Evolutionary conservation across 2,329 filamentous ascomycete genomes (phyloP).

Genomic region (Pestalotiopsis sp.): DNA sequence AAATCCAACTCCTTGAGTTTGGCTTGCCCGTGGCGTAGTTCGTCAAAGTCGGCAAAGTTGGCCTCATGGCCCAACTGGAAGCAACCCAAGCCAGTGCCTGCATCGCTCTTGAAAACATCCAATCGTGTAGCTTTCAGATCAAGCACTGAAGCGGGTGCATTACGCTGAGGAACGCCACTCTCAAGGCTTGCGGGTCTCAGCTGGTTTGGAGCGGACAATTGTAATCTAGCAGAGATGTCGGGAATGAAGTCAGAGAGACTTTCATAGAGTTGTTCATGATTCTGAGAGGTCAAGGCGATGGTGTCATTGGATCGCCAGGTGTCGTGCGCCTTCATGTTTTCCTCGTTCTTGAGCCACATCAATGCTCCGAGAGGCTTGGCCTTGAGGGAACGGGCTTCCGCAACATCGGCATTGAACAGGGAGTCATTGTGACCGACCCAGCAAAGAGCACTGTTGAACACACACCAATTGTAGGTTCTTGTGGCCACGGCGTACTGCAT

Average conservation of each 20-base stretch:
- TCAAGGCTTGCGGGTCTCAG: background rate
- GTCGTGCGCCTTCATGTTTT: conserved; percentile 8
- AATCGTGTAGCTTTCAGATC: background rate
- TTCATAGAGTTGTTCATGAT: background rate
- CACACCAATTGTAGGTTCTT: conserved; percentile 6
- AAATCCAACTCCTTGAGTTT: conserved; percentile 7
- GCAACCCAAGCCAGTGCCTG: background rate
- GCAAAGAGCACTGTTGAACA: conserved; percentile 8
- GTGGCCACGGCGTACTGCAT: conserved; percentile 8
- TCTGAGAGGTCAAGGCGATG: background rate
- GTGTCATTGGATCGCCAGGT: background rate
- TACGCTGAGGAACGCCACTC: background rate
- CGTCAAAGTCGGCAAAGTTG: conserved; percentile 1
- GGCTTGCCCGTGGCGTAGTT: background rate
- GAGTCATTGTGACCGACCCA: background rate
- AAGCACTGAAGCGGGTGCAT: background rate
- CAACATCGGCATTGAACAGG: background rate
- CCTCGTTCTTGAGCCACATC: conserved; percentile 11
- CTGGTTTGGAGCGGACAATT: background rate
- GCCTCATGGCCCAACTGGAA: conserved; percentile 9
- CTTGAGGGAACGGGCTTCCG: background rate
- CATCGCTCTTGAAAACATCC: background rate
- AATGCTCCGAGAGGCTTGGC: conserved; percentile 1
- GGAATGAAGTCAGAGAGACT: background rate
- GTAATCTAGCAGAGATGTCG: background rate